These are phyloP conservation scores for Nemania abortiva DNA, from an alignment of 2,329 filamentous ascomycete species.

Conservation along the genomic window DNA sequence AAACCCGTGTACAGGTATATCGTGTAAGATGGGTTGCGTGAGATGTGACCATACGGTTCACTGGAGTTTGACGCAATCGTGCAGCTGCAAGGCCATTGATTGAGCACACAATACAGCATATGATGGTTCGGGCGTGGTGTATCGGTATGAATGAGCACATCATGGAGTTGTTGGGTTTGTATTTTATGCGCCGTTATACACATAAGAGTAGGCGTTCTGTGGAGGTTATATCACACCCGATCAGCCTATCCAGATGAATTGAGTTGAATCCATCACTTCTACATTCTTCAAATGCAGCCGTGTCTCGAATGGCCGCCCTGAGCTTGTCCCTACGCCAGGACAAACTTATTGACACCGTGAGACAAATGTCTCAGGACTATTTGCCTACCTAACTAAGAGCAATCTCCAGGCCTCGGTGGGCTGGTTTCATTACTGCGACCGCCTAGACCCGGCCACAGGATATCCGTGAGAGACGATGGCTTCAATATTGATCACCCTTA, in stretches of 20 bases:
- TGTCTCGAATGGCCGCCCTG: conserved; percentile 6
- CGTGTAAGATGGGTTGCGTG: conserved; percentile 25
- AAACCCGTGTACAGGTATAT: conserved; percentile 21
- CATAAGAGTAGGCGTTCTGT: conserved; percentile 46
- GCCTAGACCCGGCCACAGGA: not conserved
- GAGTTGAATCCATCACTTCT: conserved; percentile 30
- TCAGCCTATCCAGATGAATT: conserved; percentile 25
- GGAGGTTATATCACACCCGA: conserved; percentile 39
- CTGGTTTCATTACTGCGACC: conserved; percentile 8
- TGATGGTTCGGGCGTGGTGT: conserved; percentile 41
- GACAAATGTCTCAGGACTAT: conserved; percentile 19
- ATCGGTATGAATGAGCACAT: conserved; percentile 48
- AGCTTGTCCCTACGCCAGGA: not conserved
- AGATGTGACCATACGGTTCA: conserved; percentile 20
- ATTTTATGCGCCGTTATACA: conserved; percentile 42
- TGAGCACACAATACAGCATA: conserved; percentile 36
- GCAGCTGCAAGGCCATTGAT: conserved; percentile 31
- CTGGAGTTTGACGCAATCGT: conserved; percentile 34
- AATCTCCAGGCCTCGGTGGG: not conserved
- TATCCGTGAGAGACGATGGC: conserved; percentile 9
- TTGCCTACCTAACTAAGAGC: not conserved
- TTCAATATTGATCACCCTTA: conserved; percentile 33
- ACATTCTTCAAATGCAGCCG: conserved; percentile 18
- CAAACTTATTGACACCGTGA: conserved; percentile 2
- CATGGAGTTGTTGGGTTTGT: conserved; percentile 41